Evolutionary conservation across 2,329 filamentous ascomycete genomes (phyloP).

Genomic region (Rosellinia necatrix): DNA sequence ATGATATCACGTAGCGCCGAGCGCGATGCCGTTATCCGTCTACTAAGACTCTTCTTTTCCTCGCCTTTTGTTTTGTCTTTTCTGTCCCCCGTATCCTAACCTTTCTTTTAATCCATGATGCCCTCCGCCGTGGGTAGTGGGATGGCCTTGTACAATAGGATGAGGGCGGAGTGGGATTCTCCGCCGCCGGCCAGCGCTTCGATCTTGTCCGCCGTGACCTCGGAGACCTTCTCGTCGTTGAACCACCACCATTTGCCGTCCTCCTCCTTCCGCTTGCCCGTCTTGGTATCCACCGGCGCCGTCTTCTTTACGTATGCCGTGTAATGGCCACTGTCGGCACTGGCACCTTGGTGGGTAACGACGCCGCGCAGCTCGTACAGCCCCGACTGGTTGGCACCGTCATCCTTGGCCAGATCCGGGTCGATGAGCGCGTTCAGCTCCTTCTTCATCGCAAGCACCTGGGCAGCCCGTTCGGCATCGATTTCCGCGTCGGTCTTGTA

Average conservation of each 20-base stretch:
- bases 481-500: constrained; percentile 96
- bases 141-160: constrained; percentile 78
- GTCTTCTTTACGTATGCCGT: constrained; percentile 97
- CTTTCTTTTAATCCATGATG: constrained; percentile 34
- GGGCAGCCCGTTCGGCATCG: constrained; percentile 79
- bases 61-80: neutral
- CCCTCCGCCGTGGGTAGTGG: constrained; percentile 65
- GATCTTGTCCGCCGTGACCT: constrained; percentile 90
- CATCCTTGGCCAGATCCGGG: constrained; percentile 74
- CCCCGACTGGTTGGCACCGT: constrained; percentile 88
- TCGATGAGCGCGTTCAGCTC: constrained; percentile 81
- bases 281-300: constrained; percentile 70
- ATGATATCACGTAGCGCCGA: constrained; percentile 31
- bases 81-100: neutral
- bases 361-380: constrained; percentile 94
- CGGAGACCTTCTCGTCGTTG: constrained; percentile 95
- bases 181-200: constrained; percentile 87
- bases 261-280: constrained; percentile 77
- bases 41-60: neutral
- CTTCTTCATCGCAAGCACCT: constrained; percentile 81
- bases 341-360: constrained; percentile 94
- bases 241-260: constrained; percentile 99
- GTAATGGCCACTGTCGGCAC: constrained; percentile 97
- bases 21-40: constrained; percentile 26
- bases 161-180: constrained; percentile 81